These are phyloP conservation scores for Xylaria acuta DNA, from an alignment of 495 filamentous ascomycete species.

Conservation along the genomic window DNA sequence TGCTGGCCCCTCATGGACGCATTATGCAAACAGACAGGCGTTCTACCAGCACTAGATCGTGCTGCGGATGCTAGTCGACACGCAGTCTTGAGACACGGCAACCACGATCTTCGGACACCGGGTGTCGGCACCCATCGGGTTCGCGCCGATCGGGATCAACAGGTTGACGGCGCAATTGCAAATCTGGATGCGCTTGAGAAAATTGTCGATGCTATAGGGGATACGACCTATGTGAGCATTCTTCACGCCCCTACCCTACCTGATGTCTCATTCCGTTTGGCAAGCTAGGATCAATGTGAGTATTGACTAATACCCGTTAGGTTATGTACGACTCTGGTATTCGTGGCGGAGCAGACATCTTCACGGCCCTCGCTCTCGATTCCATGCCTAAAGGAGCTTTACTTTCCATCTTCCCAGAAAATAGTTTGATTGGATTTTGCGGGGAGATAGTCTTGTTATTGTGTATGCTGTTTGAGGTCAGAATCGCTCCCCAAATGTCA, in stretches of 20 bases:
- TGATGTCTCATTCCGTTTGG: not conserved
- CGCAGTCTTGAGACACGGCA: constrained; percentile 61
- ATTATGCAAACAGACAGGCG: constrained; percentile 70
- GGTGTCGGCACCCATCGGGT: constrained; percentile 65
- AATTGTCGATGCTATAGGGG: constrained; percentile 58
- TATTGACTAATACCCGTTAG: constrained; percentile 35
- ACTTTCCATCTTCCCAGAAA: constrained; percentile 31
- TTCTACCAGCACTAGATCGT: constrained; percentile 74
- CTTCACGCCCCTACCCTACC: not conserved
- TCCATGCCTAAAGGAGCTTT: constrained; percentile 40
- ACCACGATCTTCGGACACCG: constrained; percentile 68
- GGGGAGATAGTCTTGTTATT: not conserved
- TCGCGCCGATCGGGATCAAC: constrained; percentile 72
- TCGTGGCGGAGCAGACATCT: constrained; percentile 61
- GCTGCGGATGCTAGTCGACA: constrained; percentile 67
- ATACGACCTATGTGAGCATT: constrained; percentile 35
- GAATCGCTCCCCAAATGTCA: not conserved
- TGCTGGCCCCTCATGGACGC: constrained; percentile 68
- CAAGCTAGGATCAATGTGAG: constrained; percentile 20
- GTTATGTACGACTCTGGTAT: constrained; percentile 71
- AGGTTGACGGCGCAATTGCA: constrained; percentile 68
- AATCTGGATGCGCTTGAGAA: constrained; percentile 68
- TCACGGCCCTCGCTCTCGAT: constrained; percentile 64
- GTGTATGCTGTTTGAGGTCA: not conserved
- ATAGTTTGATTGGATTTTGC: constrained; percentile 26